These are phyloP conservation scores for Penicillium lividum DNA, from an alignment of 495 filamentous ascomycete genomes.

Conservation along the genomic window DNA sequence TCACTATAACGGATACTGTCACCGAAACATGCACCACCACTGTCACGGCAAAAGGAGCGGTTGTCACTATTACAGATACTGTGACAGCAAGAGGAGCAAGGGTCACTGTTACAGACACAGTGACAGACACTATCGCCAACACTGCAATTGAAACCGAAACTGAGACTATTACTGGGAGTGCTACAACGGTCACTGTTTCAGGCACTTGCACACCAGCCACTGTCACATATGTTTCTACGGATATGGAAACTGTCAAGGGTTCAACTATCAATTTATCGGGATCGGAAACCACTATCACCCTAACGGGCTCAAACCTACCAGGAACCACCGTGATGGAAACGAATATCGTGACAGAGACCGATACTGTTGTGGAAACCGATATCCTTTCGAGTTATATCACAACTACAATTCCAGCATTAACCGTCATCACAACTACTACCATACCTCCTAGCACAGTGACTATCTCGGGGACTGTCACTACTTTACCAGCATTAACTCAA, in stretches of 20 bases:
- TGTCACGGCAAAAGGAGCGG: neutral
- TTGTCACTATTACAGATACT: constrained; percentile 4
- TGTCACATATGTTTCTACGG: neutral
- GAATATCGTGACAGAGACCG: neutral
- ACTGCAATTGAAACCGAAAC: neutral
- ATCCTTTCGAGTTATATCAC: neutral
- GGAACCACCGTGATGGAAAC: neutral
- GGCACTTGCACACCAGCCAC: neutral
- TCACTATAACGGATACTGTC: constrained; percentile 1
- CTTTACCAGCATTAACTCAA: neutral
- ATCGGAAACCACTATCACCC: neutral
- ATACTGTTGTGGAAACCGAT: neutral
- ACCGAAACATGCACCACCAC: neutral
- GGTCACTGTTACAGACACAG: neutral
- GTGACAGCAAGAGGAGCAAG: neutral
- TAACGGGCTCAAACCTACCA: neutral
- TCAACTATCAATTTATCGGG: neutral
- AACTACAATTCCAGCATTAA: neutral
- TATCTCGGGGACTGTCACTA: neutral
- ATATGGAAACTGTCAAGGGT: neutral
- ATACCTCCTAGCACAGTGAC: neutral
- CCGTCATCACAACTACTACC: neutral
- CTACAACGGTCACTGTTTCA: neutral
- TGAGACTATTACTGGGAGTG: neutral
- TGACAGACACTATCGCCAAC: neutral